Conservation (phyloP, 768 basidiomycete genomes). For the Lentinula aciculospora region DNA sequence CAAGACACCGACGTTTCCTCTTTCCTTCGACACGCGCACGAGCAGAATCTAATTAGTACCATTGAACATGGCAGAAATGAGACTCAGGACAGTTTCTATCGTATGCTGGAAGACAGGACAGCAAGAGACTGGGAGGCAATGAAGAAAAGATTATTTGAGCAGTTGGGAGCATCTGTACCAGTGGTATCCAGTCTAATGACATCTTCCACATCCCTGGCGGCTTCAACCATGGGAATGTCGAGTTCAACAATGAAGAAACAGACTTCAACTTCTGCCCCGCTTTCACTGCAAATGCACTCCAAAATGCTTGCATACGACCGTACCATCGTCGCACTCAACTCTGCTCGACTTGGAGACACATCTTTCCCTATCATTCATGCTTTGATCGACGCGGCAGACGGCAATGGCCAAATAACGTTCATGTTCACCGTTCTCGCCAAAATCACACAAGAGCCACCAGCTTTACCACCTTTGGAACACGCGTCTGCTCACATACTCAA, state of each 20-base stretch:
- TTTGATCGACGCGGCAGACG: conserved; percentile 63
- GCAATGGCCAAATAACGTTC: conserved; percentile 46
- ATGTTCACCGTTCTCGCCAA: conserved; percentile 55
- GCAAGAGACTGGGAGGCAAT: conserved; percentile 85
- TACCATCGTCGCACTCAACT: conserved; percentile 73
- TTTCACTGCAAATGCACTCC: conserved; percentile 77
- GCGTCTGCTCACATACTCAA: conserved; percentile 81
- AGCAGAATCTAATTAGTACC: conserved; percentile 90
- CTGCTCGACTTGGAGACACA: conserved; percentile 60
- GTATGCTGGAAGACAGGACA: conserved; percentile 68
- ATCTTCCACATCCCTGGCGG: not conserved
- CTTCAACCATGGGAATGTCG: not conserved
- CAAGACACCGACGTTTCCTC: conserved; percentile 91
- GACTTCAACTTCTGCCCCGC: conserved; percentile 38
- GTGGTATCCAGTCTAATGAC: not conserved
- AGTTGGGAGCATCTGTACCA: conserved; percentile 52
- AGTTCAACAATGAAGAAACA: not conserved
- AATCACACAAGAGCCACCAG: conserved; percentile 73
- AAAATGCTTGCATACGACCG: conserved; percentile 97
- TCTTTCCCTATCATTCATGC: conserved; percentile 75
- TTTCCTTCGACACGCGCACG: conserved; percentile 92
- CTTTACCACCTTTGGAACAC: conserved; percentile 71
- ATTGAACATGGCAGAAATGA: conserved; percentile 87
- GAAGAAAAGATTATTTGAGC: conserved; percentile 86
- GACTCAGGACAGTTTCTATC: conserved; percentile 83